Evolutionary conservation across 2,329 filamentous ascomycete species (phyloP).

Genomic region (Teratosphaeriaceae sp.): DNA sequence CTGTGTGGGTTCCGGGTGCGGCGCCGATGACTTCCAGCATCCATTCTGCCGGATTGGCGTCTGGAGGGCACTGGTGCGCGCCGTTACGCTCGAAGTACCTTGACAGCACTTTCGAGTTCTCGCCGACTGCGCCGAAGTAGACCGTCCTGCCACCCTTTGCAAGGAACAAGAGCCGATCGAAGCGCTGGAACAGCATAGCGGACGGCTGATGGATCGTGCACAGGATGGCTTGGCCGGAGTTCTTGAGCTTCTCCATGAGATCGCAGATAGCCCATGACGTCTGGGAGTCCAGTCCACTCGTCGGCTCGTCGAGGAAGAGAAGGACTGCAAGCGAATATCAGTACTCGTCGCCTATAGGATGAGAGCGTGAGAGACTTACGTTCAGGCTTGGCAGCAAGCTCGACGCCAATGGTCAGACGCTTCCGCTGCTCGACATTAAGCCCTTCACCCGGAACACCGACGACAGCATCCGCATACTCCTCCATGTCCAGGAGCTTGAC

Average conservation of each 20-base stretch:
- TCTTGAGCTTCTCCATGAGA: conserved; percentile 80
- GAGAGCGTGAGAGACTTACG: conserved; percentile 58
- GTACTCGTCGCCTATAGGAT: too few relatives aligned
- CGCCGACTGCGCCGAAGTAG: conserved; percentile 74
- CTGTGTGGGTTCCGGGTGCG: conserved; percentile 42
- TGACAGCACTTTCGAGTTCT: conserved; percentile 61
- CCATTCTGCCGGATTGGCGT: conserved; percentile 73
- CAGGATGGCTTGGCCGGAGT: conserved; percentile 78
- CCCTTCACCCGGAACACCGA: conserved; percentile 51
- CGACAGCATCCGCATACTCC: conserved; percentile 54
- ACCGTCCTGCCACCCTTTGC: conserved; percentile 69
- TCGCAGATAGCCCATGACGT: conserved; percentile 57
- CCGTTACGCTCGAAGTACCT: conserved; percentile 72
- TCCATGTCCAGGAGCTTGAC: conserved; percentile 79
- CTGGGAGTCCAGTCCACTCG: conserved; percentile 74
- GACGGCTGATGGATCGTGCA: conserved; percentile 98
- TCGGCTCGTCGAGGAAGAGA: conserved; percentile 91
- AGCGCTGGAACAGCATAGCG: conserved; percentile 88
- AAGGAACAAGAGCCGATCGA: conserved; percentile 73
- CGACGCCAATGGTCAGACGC: conserved; percentile 90
- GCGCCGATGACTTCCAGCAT: conserved; percentile 59
- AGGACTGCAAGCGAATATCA: too few relatives aligned
- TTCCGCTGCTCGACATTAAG: conserved; percentile 63
- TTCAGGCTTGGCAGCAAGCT: conserved; percentile 77
- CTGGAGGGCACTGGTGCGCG: conserved; percentile 34